Base-by-base conservation (phyloP, 352 stramenopile genomes). In the Phytophthora capsici region DNA sequence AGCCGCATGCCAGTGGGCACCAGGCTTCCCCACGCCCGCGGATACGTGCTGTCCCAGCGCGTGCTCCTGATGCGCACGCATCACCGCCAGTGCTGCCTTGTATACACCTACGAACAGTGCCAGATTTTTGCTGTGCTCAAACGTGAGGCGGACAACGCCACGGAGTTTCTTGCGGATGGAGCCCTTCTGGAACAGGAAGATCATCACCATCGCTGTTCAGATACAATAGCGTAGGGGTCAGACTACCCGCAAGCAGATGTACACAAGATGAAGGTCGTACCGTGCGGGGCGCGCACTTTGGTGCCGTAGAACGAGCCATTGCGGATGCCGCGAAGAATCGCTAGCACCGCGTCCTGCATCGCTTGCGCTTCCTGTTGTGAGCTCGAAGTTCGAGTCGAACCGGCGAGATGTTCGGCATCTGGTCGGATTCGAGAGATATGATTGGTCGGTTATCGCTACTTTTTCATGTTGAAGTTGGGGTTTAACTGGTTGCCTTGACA, bases 231-330 rank as follows among this genome's bases (percentile, higher is more conserved):
- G 9, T 12, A 8, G 8, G 2, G 55, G 28, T 40, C 14, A 44
- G 23, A 37, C 14, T 40, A 6, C 10, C 14, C 40, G 6, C 1
- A 30, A 7, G 2, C 14, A 30, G 14, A 28, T 6, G 14, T 12
- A 25, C 14, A 23, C 13, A 34, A 41, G 25, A 22, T 2, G n/a
- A 25, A 25, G 6, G 14, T 60, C 73, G 38, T 79, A 95, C 88
- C 88, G 43, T 97, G 89, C 10, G 88, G 87, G 14, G 89, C 85
- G 57, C 89, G 84, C 69, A 96, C 91, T 71, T 96, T 96, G 57
- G 88, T 95, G 65, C 89, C 89, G 65, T 97, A 97, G 77, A 88
- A 90, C 25, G 86, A 85, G 45, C 89, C 89, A 86, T 97, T 96
- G 57, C 89, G 84, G 45, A 95, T 57, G 50, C 86, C 89, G 55